phyloP scores from a whole-genome alignment of 75 land plant genomes.

The Adiantum capillusveneris region DNA sequence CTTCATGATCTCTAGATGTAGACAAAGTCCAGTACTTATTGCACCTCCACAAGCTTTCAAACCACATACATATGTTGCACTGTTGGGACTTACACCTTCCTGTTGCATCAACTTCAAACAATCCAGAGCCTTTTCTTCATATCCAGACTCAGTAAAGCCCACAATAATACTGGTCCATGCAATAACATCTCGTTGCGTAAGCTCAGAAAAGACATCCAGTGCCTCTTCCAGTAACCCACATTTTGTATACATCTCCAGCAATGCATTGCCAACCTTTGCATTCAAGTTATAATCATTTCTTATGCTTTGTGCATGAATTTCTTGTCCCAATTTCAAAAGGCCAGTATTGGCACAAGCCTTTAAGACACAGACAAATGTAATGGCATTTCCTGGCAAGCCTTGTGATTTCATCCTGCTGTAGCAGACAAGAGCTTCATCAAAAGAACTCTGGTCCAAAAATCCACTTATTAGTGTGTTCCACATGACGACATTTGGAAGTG shows the following conservation, averaged over 20 bases:
- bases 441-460: conserved; percentile 54
- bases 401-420: conserved; percentile 31
- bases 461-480: conserved; percentile 71
- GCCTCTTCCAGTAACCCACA: conserved; percentile 11
- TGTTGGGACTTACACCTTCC: conserved; percentile 8
- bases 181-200: conserved; percentile 14
- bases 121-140: conserved; percentile 14
- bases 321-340: not conserved
- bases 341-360: not conserved
- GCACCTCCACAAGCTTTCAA: conserved; percentile 10
- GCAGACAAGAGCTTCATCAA: conserved; percentile 33
- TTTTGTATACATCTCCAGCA: conserved; percentile 11
- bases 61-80: conserved; percentile 9
- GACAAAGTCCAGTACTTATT: conserved; percentile 27
- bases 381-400: not conserved
- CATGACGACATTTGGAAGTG: conserved; percentile 41
- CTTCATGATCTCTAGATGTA: conserved; percentile 45
- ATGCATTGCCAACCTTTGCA: conserved; percentile 5
- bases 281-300: not conserved
- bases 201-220: conserved; percentile 6
- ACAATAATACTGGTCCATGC: conserved; percentile 23
- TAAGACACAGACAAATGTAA: conserved; percentile 2
- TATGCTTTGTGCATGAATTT: conserved; percentile 5
- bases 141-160: conserved; percentile 14
- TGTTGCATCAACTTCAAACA: conserved; percentile 6